phyloP scores from a whole-genome alignment of 2,329 filamentous ascomycete genomes.

The Fusarium sp. region DNA sequence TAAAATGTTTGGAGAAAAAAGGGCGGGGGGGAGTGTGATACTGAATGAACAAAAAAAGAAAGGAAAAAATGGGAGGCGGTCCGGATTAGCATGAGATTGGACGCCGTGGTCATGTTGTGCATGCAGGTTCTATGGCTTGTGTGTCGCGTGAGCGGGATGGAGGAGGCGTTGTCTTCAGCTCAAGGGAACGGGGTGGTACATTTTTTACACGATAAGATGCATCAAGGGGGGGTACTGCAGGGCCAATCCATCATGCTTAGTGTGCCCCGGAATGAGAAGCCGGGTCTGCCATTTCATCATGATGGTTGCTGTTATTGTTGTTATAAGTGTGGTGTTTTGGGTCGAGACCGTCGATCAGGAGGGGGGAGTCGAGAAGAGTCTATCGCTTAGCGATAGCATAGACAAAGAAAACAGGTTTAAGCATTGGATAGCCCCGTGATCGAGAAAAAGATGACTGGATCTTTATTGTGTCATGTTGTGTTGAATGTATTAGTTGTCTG shows the following conservation, averaged over 20 bases:
- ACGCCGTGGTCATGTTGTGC: background rate
- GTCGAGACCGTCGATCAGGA: background rate
- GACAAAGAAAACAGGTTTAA: background rate
- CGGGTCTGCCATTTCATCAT: slow-evolving; percentile 6
- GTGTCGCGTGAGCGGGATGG: slow-evolving; percentile 5
- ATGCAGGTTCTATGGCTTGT: slow-evolving; percentile 2
- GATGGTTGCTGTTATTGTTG: background rate
- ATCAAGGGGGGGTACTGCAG: background rate
- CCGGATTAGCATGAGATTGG: slow-evolving; percentile 19
- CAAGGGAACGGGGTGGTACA: background rate
- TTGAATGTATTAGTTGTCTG: background rate
- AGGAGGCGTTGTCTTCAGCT: background rate
- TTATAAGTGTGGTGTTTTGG: background rate
- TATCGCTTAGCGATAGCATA: background rate
- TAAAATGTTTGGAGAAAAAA: background rate
- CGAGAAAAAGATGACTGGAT: background rate
- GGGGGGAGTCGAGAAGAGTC: background rate
- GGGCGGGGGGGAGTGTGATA: background rate
- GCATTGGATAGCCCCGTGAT: background rate
- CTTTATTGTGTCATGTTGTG: background rate
- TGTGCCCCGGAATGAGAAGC: slow-evolving; percentile 24
- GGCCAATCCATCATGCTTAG: background rate
- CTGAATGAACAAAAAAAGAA: background rate
- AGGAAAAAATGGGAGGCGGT: background rate
- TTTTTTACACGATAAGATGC: background rate